Evolutionary conservation across 192 early-diverging fungal genomes (phyloP).

Genomic region (Coemansia sp.): DNA sequence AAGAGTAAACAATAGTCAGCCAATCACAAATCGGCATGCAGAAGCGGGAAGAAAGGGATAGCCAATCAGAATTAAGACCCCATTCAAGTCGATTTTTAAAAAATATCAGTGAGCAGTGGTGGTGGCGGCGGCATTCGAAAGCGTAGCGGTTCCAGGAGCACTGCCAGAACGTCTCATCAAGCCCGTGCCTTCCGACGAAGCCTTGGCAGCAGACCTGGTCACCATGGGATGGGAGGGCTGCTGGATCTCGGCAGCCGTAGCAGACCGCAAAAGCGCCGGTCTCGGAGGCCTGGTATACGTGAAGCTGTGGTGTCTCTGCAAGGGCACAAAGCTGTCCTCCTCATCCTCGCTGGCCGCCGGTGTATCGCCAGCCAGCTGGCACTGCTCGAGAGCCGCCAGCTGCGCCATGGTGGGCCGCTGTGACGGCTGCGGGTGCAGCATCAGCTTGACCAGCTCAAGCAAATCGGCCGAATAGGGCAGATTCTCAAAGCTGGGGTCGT

Average conservation of each 20-base stretch:
- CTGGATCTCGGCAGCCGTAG: constrained; percentile 17
- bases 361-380: constrained; percentile 12
- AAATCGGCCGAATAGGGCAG: constrained; percentile 55
- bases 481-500: constrained; percentile 55
- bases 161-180: constrained; percentile 32
- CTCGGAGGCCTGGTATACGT: constrained; percentile 7
- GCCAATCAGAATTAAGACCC: not conserved
- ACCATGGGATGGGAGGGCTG: constrained; percentile 8
- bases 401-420: constrained; percentile 57
- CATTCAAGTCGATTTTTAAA: constrained; percentile 14
- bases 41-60: not conserved
- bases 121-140: constrained; percentile 10
- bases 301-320: constrained; percentile 8
- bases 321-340: constrained; percentile 13
- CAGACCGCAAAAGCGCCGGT: constrained; percentile 23
- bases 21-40: constrained; percentile 6
- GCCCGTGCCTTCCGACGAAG: constrained; percentile 7
- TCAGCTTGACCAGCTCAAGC: constrained; percentile 60
- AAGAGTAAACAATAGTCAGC: not conserved
- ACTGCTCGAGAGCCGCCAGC: constrained; percentile 47
- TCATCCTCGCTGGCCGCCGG: constrained; percentile 12
- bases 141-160: constrained; percentile 25
- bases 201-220: constrained; percentile 10
- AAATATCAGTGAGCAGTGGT: constrained; percentile 14
- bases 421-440: constrained; percentile 62